Evolutionary conservation across 805 yeast genomes (phyloP).

Genomic region (Sugiyamaella floridensis): DNA sequence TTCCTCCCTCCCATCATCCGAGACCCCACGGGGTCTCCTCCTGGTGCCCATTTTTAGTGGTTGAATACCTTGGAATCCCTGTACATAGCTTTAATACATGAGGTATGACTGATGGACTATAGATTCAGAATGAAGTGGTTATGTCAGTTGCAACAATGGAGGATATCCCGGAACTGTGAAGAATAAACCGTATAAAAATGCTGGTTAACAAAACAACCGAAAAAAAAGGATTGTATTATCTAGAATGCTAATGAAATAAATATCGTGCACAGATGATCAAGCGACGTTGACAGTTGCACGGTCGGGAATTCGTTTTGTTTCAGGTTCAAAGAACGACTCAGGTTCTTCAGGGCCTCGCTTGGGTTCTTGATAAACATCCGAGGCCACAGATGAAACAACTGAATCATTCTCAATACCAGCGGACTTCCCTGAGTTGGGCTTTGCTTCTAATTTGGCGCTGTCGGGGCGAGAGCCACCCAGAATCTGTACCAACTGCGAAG

Average conservation of each 20-base stretch:
- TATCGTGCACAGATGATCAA: background rate
- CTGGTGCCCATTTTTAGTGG: too few species aligned
- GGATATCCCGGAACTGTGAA: too few species aligned
- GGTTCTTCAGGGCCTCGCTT: background rate
- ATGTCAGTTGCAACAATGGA: too few species aligned
- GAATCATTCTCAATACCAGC: too few species aligned
- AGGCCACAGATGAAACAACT: too few species aligned
- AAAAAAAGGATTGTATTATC: background rate
- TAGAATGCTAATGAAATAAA: background rate
- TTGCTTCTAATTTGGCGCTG: background rate
- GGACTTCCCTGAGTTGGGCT: background rate
- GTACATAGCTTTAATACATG: background rate
- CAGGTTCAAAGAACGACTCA: background rate
- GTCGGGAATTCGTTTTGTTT: background rate
- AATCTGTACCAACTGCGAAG: slow-evolving; percentile 7
- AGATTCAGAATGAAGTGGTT: too few species aligned
- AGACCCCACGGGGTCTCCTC: background rate
- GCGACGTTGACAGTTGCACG: background rate
- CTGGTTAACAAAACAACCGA: too few species aligned
- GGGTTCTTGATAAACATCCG: too few species aligned
- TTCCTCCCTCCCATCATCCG: background rate
- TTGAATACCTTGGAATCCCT: background rate
- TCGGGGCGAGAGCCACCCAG: background rate
- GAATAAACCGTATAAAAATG: too few species aligned
- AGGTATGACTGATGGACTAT: background rate